Base-by-base conservation (phyloP, 306 rosid species). In the Parietaria judaica region DNA sequence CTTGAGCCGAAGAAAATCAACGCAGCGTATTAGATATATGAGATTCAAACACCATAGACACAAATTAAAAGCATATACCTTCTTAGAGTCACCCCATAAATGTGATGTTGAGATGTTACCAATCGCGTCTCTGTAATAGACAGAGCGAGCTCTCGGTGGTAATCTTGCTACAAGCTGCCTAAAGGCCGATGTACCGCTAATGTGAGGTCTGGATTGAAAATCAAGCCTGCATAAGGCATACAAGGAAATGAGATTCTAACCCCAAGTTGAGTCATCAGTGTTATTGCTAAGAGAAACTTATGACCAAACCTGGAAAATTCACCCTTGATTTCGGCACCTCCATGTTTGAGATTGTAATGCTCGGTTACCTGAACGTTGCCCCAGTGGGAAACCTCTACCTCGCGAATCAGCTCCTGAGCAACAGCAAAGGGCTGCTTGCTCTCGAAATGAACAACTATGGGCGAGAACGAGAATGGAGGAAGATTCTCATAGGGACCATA, bases 371-470 rank as follows among this genome's bases (percentile, higher is more conserved):
- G 99, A 59, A 94, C 75, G 66, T 81, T 88, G 48, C 99, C 99
- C 99, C 99, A 94, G 65, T 88, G 99, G 54, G 99, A 94, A 76
- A 94, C 73, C 78, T 94, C 97, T 14, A 94, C 74, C 83, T 94
- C 99, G 46, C 95, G 83, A 58, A 76, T 81, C 65, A 94, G 74
- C 79, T 88, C 90, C 70, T 80, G 72, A 52, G 94, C 99, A 54
- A 94, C 95, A 8, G 94, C 97, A 74, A 88, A 88, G 54, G 97
- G 89, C 61, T 78, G 87, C 58, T 88, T 94, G 69, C 78, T 83
- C 84, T 88, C 99, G 54, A 80, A 94, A 76, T 94, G 99, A 76
- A 94, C 67, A 61, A 76, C 86, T 50, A 84, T 70, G 7, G 94
- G 94, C 49, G 81, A 70, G 79, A 66, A 86, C 6, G 95, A 79